These are phyloP conservation scores for Penicillium sp. DNA, from an alignment of 2,329 filamentous ascomycete species.

Conservation along the genomic window DNA sequence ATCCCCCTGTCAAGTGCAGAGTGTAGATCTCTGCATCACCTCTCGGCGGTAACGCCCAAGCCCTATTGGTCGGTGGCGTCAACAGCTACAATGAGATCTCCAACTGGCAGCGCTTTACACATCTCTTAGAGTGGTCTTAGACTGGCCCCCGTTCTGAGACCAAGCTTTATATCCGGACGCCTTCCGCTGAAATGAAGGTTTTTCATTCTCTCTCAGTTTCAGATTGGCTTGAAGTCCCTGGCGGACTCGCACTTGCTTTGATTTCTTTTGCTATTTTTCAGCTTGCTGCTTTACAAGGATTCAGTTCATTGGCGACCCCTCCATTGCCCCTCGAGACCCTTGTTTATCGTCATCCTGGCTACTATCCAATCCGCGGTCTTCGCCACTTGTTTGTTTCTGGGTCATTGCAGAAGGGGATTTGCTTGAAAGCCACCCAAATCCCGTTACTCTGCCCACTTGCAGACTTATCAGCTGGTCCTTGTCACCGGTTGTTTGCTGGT, in stretches of 20 bases:
- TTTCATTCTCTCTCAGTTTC: neutral
- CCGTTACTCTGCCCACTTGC: conserved; percentile 1
- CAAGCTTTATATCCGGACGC: conserved; percentile 29
- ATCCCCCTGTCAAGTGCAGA: conserved; percentile 4
- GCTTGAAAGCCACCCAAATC: conserved; percentile 1
- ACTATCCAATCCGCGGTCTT: conserved; percentile 17
- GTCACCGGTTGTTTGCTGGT: neutral
- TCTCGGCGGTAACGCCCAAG: conserved; percentile 18
- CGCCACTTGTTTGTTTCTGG: conserved; percentile 6
- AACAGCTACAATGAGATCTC: conserved; percentile 1
- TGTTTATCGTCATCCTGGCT: conserved; percentile 8
- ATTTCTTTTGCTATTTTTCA: conserved; percentile 4
- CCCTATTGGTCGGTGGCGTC: conserved; percentile 12
- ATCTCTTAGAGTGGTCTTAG: neutral
- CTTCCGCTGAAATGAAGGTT: conserved; percentile 12
- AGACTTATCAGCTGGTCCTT: neutral
- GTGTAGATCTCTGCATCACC: conserved; percentile 16
- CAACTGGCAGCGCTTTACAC: conserved; percentile 12
- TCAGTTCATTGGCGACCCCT: conserved; percentile 16
- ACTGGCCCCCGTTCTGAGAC: conserved; percentile 1
- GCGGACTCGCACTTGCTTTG: neutral
- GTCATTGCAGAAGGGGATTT: conserved; percentile 11
- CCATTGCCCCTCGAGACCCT: conserved; percentile 12
- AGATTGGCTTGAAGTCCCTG: neutral
- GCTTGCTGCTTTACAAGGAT: neutral